Conservation (phyloP, 495 filamentous ascomycete species). For the Hypoxylon fuscum region DNA sequence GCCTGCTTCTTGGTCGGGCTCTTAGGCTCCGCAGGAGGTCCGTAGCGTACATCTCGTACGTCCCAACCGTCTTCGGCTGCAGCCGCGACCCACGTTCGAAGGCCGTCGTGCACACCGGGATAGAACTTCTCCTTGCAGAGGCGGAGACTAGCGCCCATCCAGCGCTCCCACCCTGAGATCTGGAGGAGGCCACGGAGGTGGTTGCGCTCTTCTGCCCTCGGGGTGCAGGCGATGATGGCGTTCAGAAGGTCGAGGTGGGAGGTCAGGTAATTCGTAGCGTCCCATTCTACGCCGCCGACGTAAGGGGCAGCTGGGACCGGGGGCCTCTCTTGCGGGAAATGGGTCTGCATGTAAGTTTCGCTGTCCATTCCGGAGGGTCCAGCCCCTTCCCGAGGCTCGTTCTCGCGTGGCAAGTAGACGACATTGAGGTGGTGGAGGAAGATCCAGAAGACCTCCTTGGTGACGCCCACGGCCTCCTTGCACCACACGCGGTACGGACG, state of each 20-base stretch:
- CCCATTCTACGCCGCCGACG: constrained; percentile 98
- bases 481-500: constrained; percentile 93
- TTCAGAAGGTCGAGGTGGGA: constrained; percentile 93
- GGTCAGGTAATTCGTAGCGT: constrained; percentile 94
- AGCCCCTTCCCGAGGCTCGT: constrained; percentile 30
- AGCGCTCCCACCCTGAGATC: constrained; percentile 90
- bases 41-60: constrained; percentile 76
- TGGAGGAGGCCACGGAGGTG: constrained; percentile 76
- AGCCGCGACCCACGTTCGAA: constrained; percentile 90
- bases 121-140: constrained; percentile 99
- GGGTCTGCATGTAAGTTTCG: constrained; percentile 66
- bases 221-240: constrained; percentile 85
- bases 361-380: constrained; percentile 43
- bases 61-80: constrained; percentile 89
- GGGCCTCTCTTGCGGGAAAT: constrained; percentile 88
- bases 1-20: constrained; percentile 57
- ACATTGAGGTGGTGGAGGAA: constrained; percentile 95
- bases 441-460: constrained; percentile 99
- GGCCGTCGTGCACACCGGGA: constrained; percentile 83
- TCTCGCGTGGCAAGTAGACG: constrained; percentile 66
- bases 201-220: constrained; percentile 78
- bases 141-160: constrained; percentile 81
- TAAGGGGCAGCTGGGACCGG: constrained; percentile 96
- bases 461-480: constrained; percentile 89
- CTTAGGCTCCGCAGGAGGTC: constrained; percentile 62